Conservation (phyloP, 108 stramenopile species). For the Poteriospumella lacustris region DNA sequence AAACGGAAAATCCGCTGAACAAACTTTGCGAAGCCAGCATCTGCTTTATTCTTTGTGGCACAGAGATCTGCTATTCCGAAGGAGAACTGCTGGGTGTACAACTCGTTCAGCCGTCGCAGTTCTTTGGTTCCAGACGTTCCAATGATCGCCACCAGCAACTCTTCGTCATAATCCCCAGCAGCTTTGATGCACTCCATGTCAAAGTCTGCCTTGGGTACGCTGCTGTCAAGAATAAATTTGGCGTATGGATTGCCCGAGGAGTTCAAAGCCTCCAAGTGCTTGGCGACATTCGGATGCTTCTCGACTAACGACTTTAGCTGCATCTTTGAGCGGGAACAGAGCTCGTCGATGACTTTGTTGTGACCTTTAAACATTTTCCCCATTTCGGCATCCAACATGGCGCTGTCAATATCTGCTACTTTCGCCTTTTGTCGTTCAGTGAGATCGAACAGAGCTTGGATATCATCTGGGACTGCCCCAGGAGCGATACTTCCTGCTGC, state of each 20-base stretch:
- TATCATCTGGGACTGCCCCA: neutral
- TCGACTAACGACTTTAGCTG: neutral
- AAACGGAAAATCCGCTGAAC: neutral
- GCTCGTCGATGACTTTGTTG: neutral
- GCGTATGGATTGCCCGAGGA: neutral
- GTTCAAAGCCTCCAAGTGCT: neutral
- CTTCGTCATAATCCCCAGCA: constrained; percentile 19
- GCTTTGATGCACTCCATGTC: too few species aligned
- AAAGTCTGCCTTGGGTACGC: too few species aligned
- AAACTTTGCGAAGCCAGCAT: neutral
- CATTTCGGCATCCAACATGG: neutral
- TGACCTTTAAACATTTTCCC: constrained; percentile 7
- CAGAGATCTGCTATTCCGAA: neutral
- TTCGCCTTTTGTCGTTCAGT: neutral
- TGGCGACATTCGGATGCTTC: neutral
- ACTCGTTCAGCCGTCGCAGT: neutral
- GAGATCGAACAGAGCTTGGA: neutral
- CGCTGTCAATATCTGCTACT: neutral
- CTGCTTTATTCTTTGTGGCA: neutral
- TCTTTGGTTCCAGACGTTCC: neutral
- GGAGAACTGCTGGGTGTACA: neutral
- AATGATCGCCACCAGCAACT: neutral
- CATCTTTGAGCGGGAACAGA: neutral
- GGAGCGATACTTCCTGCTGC: too few species aligned
- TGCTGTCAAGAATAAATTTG: too few species aligned